Percentiles rank a stretch among this genome's conserved stretches.
Conservation (phyloP, 2,329 filamentous ascomycete genomes). For the Cladosporium sp. region DNA sequence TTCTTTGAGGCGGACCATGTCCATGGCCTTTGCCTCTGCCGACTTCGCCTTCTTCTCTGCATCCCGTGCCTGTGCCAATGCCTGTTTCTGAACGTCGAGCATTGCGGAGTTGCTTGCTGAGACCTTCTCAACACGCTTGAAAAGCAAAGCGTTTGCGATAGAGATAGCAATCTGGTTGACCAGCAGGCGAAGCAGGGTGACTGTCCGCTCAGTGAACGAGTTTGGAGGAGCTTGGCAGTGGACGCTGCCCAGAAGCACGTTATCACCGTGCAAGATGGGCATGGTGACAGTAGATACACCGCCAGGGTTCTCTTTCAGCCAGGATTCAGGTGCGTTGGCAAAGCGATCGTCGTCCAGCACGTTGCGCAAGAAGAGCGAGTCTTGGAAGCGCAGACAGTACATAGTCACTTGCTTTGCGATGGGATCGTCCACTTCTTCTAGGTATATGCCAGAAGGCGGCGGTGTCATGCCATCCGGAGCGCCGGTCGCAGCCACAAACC, state of each 20-base stretch:
- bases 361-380: slow-evolving; percentile 70
- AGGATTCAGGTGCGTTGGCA: slow-evolving; percentile 67
- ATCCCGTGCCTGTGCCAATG: slow-evolving; percentile 66
- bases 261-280: slow-evolving; percentile 69
- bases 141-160: slow-evolving; percentile 60
- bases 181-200: slow-evolving; percentile 56
- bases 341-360: slow-evolving; percentile 73
- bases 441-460: slow-evolving; percentile 61
- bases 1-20: slow-evolving; percentile 76
- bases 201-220: slow-evolving; percentile 68
- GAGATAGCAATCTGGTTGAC: slow-evolving; percentile 72
- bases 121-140: slow-evolving; percentile 68
- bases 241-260: slow-evolving; percentile 66
- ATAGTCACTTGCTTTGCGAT: slow-evolving; percentile 74
- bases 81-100: slow-evolving; percentile 71
- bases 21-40: slow-evolving; percentile 71
- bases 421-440: slow-evolving; percentile 59
- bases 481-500: slow-evolving; percentile 71
- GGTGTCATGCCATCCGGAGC: slow-evolving; percentile 67
- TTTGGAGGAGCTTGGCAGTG: slow-evolving; percentile 73
- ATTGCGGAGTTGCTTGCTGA: slow-evolving; percentile 74
- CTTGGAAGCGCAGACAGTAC: slow-evolving; percentile 72
- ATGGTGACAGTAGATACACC: slow-evolving; percentile 76
- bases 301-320: slow-evolving; percentile 63
- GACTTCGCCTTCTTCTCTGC: slow-evolving; percentile 73